These are phyloP conservation scores for Tetradesmus obliquus DNA, from an alignment of 139 green algal species.

Conservation along the genomic window DNA sequence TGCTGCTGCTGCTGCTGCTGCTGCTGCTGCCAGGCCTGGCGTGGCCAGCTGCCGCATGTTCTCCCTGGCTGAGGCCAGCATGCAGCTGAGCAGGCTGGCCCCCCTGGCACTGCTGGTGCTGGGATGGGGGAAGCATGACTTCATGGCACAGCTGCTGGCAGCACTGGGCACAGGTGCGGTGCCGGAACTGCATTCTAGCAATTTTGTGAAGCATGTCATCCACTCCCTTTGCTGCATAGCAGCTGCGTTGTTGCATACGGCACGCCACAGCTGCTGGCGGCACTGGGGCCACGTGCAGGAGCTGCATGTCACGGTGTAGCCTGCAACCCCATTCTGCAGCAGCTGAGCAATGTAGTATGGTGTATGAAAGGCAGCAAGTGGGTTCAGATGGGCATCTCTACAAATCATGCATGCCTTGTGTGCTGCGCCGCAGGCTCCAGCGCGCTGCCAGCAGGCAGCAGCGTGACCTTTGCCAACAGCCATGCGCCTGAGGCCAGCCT, in stretches of 20 bases:
- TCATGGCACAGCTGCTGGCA: slow-evolving; percentile 24
- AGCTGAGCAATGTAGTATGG: too few species aligned
- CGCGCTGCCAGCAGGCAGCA: slow-evolving; percentile 12
- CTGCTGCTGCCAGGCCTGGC: not conserved
- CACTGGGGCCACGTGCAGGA: not conserved
- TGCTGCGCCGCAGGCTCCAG: slow-evolving; percentile 3
- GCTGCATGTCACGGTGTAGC: not conserved
- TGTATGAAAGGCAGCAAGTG: not conserved
- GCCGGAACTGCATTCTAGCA: too few species aligned
- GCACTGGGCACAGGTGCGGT: not conserved
- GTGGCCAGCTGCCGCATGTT: slow-evolving; percentile 19
- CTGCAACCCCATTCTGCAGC: too few species aligned
- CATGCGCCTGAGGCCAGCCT: not conserved
- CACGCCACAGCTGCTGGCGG: not conserved
- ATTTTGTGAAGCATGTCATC: too few species aligned
- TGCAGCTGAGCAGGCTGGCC: not conserved
- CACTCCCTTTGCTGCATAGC: too few species aligned
- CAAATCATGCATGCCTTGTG: not conserved
- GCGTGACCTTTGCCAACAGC: slow-evolving; percentile 23
- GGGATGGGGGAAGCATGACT: not conserved
- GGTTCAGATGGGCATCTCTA: not conserved
- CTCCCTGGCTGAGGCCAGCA: not conserved
- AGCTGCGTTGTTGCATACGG: not conserved
- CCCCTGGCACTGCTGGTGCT: slow-evolving; percentile 10
- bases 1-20: not conserved